Percentiles rank a stretch among this genome's conserved stretches.
Evolutionary conservation across 176 grass and related monocot species (phyloP).

Genomic region (Juncus effusus): DNA sequence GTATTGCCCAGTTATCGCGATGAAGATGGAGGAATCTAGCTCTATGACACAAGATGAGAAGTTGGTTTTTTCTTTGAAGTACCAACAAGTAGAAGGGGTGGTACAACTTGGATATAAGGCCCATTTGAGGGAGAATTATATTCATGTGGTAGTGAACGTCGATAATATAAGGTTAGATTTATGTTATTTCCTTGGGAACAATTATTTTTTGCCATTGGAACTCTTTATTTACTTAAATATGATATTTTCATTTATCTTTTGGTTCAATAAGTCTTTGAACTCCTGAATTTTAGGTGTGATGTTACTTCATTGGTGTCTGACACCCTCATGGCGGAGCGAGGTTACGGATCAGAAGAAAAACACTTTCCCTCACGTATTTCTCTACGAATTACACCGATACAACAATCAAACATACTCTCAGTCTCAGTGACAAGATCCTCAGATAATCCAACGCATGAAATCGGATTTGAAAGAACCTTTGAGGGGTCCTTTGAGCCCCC

Average conservation of each 20-base stretch:
- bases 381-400: conserved; percentile 82
- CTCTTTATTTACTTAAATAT: not conserved
- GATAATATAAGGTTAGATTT: conserved; percentile 84
- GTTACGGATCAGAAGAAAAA: conserved; percentile 81
- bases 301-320: conserved; percentile 63
- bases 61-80: conserved; percentile 67
- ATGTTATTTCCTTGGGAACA: not conserved
- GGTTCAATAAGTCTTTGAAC: not conserved
- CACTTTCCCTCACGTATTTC: conserved; percentile 78
- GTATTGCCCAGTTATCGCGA: conserved; percentile 79
- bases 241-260: not conserved
- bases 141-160: conserved; percentile 74
- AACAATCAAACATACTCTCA: conserved; percentile 66
- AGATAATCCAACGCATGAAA: conserved; percentile 64
- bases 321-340: conserved; percentile 71
- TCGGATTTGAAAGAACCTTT: conserved; percentile 50
- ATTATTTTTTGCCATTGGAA: no score
- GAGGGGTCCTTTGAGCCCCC: conserved; percentile 78
- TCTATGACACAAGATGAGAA: conserved; percentile 62
- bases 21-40: conserved; percentile 57
- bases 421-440: conserved; percentile 76
- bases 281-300: conserved; percentile 50
- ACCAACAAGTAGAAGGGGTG: conserved; percentile 85
- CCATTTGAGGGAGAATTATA: conserved; percentile 47
- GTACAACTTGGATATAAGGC: conserved; percentile 76